Evolutionary conservation across 305 asterid genomes (phyloP).

Genomic region (Fraxinus sp.): DNA sequence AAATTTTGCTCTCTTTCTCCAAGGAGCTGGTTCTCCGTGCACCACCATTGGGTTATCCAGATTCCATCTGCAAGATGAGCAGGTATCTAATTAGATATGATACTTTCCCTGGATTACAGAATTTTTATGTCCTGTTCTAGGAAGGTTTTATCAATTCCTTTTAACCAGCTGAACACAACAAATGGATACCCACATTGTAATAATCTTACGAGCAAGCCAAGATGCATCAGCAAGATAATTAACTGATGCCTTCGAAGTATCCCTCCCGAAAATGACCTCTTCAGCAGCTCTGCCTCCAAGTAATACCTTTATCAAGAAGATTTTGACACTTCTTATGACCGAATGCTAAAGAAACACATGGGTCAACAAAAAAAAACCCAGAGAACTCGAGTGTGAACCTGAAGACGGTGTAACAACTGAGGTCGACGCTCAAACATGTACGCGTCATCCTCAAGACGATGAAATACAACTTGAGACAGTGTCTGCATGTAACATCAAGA

Average conservation of each 20-base stretch:
- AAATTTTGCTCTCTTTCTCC: slow-evolving; percentile 68
- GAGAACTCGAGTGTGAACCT: slow-evolving; percentile 53
- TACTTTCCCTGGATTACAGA: background rate
- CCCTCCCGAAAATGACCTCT: slow-evolving; percentile 85
- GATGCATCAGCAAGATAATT: slow-evolving; percentile 96
- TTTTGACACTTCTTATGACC: background rate
- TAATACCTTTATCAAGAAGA: slow-evolving; percentile 56
- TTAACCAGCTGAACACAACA: slow-evolving; percentile 9
- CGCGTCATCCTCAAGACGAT: slow-evolving; percentile 85
- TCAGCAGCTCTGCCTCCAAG: slow-evolving; percentile 99
- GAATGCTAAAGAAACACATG: slow-evolving; percentile 6
- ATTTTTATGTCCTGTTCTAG: background rate
- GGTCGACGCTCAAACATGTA: slow-evolving; percentile 84
- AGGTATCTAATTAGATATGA: background rate
- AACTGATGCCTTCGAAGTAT: slow-evolving; percentile 88
- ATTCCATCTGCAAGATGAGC: slow-evolving; percentile 64
- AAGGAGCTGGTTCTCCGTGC: slow-evolving; percentile 92
- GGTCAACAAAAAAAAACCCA: background rate
- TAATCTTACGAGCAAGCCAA: slow-evolving; percentile 96
- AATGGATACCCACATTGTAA: slow-evolving; percentile 60
- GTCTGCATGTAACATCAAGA: slow-evolving; percentile 51
- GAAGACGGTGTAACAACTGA: slow-evolving; percentile 95
- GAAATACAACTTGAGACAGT: slow-evolving; percentile 79
- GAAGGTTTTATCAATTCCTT: background rate
- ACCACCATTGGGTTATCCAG: slow-evolving; percentile 82